phyloP scores from a whole-genome alignment of 805 yeast genomes.

The Citeromyces matritensis region DNA sequence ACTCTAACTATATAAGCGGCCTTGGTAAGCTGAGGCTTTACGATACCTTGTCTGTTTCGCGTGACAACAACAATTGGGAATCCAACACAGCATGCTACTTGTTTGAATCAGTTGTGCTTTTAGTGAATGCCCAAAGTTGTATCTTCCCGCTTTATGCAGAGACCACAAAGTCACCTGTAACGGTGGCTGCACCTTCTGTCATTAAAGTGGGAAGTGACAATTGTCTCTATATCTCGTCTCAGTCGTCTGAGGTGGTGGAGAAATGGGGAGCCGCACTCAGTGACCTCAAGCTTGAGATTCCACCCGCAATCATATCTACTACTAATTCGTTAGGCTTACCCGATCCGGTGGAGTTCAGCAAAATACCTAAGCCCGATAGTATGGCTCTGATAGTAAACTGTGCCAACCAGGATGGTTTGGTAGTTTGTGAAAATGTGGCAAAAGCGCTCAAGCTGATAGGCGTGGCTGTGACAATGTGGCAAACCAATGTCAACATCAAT shows the following conservation, averaged over 20 bases:
- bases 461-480: no score
- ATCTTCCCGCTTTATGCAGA: neutral
- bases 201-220: neutral
- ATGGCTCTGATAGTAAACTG: no score
- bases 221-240: neutral
- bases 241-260: neutral
- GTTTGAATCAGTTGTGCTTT: neutral
- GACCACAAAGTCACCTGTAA: neutral
- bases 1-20: neutral
- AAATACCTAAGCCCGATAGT: no score
- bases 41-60: neutral
- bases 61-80: neutral
- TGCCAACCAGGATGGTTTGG: no score
- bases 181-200: no score
- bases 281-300: neutral
- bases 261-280: conserved; percentile 1
- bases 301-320: neutral
- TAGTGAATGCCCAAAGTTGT: neutral
- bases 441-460: no score
- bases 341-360: no score
- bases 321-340: neutral
- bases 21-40: neutral
- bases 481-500: no score
- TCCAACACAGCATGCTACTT: neutral
- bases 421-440: no score